Percentiles rank a stretch among this genome's conserved stretches.
Conservation (phyloP, 2,329 filamentous ascomycete species). For the Beauveria sp. region DNA sequence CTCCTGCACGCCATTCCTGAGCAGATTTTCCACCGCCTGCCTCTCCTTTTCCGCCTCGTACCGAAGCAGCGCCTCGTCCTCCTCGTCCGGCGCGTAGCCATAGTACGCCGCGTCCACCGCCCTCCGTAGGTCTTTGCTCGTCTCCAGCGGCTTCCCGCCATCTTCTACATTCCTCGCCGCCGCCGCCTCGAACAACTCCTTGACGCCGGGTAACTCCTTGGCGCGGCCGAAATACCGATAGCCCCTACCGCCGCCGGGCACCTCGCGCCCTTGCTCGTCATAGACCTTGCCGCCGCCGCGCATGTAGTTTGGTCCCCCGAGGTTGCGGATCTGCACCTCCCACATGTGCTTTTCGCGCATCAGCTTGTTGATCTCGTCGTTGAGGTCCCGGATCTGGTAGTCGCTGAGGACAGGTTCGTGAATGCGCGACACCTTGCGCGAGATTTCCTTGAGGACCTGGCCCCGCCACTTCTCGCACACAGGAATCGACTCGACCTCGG, state of each 20-base stretch:
- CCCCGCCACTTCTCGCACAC: slow-evolving; percentile 96
- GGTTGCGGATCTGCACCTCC: slow-evolving; percentile 91
- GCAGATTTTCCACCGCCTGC: slow-evolving; percentile 65
- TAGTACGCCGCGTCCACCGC: slow-evolving; percentile 93
- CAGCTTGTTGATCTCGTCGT: slow-evolving; percentile 98
- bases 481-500: slow-evolving; percentile 74
- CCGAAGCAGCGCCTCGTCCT: slow-evolving; percentile 70
- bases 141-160: slow-evolving; percentile 51
- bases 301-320: slow-evolving; percentile 98
- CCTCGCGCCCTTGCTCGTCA: slow-evolving; percentile 66
- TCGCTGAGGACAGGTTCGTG: slow-evolving; percentile 88
- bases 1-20: slow-evolving; percentile 47
- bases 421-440: slow-evolving; percentile 92
- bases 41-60: slow-evolving; percentile 82
- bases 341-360: slow-evolving; percentile 99
- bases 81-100: slow-evolving; percentile 87
- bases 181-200: slow-evolving; percentile 87
- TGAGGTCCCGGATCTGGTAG: slow-evolving; percentile 94
- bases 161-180: slow-evolving; percentile 48
- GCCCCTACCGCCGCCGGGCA: slow-evolving; percentile 71
- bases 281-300: slow-evolving; percentile 62
- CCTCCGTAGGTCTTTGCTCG: slow-evolving; percentile 60
- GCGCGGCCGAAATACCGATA: slow-evolving; percentile 94
- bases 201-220: slow-evolving; percentile 84
- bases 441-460: slow-evolving; percentile 94